phyloP scores from a whole-genome alignment of 306 rosid genomes.

The Rosa persica region DNA sequence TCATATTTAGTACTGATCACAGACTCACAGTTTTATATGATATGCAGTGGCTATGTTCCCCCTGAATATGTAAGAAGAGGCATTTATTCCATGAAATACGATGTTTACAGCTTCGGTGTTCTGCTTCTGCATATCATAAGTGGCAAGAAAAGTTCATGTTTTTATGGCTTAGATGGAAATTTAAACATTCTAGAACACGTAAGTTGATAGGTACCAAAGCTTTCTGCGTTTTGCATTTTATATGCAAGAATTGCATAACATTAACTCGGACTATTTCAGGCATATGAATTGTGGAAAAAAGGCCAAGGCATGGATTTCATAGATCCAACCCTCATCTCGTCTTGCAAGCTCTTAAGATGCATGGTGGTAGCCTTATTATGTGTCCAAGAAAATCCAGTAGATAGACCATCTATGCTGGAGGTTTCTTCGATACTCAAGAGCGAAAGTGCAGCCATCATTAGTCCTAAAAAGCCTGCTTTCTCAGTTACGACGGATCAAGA shows the following conservation, averaged over 20 bases:
- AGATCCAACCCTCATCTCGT: constrained; percentile 24
- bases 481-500: constrained; percentile 1
- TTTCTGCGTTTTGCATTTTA: neutral
- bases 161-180: constrained; percentile 16
- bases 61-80: constrained; percentile 35
- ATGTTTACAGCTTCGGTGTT: constrained; percentile 43
- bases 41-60: constrained; percentile 39
- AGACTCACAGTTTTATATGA: neutral
- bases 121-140: constrained; percentile 43
- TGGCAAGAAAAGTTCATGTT: constrained; percentile 20
- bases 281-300: constrained; percentile 40
- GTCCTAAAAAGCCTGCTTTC: constrained; percentile 33
- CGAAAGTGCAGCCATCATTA: neutral
- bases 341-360: constrained; percentile 35
- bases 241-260: neutral
- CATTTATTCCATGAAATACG: constrained; percentile 31
- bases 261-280: constrained; percentile 25
- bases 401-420: constrained; percentile 39
- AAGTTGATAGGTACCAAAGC: neutral
- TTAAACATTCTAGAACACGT: constrained; percentile 32
- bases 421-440: constrained; percentile 37
- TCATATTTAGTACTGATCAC: neutral
- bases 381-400: constrained; percentile 33
- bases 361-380: constrained; percentile 37
- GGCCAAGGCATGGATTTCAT: constrained; percentile 29